These are phyloP conservation scores for Rhizoclosmatium sp. DNA, from an alignment of 192 early-diverging fungal genomes.

Conservation along the genomic window DNA sequence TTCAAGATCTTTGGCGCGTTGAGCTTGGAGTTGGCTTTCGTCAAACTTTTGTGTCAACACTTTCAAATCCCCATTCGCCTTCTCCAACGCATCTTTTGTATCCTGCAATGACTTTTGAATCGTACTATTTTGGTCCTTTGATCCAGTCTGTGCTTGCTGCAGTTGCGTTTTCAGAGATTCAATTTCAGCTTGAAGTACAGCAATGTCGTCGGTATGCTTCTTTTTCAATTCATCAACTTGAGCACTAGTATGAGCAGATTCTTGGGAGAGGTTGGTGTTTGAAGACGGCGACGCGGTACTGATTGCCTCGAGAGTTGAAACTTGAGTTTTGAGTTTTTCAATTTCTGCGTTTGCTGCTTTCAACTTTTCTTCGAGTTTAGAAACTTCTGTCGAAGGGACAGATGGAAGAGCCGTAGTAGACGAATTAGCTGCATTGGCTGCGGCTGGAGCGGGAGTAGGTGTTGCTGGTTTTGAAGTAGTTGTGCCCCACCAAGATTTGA, in stretches of 20 bases:
- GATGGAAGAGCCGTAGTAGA: background rate
- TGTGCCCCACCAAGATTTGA: constrained; percentile 54
- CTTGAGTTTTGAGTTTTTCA: constrained; percentile 25
- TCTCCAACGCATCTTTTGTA: constrained; percentile 11
- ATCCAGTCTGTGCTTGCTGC: background rate
- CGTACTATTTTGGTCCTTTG: background rate
- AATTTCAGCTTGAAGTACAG: background rate
- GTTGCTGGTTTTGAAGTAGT: constrained; percentile 34
- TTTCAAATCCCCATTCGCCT: background rate
- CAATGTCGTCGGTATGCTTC: background rate
- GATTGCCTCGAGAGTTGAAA: background rate
- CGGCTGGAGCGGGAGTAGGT: background rate
- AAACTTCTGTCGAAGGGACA: background rate
- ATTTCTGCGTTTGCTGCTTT: constrained; percentile 35
- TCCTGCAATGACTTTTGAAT: constrained; percentile 9
- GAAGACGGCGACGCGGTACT: background rate
- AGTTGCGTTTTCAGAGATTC: constrained; percentile 14
- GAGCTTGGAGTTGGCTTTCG: background rate
- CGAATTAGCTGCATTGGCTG: background rate
- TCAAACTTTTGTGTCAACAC: background rate
- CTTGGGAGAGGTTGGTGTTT: background rate
- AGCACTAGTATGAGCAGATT: too few species aligned
- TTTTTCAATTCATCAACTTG: background rate
- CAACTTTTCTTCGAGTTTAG: constrained; percentile 28
- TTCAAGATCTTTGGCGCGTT: constrained; percentile 3